A percentile compares a stretch with the other conserved stretches of the same genome.
Conservation (phyloP, 305 asterid genomes). For the Monarda citriodora region DNA sequence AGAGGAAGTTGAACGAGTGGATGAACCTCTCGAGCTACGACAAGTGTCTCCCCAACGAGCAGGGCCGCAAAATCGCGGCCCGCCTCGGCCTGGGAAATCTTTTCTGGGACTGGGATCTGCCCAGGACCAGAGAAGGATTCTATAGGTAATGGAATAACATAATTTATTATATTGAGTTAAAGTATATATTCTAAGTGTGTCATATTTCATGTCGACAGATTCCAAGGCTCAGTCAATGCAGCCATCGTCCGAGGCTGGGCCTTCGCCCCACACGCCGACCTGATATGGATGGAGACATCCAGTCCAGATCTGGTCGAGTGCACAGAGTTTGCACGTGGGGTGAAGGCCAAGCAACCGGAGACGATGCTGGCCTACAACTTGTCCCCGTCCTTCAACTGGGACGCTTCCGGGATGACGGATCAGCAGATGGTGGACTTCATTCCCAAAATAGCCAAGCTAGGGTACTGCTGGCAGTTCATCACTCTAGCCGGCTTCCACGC, state of each 20-base stretch:
- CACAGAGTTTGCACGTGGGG: slow-evolving; percentile 84
- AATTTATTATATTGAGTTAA: neutral
- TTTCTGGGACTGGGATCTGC: slow-evolving; percentile 96
- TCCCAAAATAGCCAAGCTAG: slow-evolving; percentile 79
- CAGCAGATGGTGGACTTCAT: slow-evolving; percentile 90
- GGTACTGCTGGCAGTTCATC: slow-evolving; percentile 98
- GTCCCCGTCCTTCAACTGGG: slow-evolving; percentile 99
- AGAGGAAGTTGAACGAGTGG: slow-evolving; percentile 86
- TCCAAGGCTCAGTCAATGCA: slow-evolving; percentile 83
- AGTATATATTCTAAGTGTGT: neutral
- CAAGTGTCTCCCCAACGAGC: slow-evolving; percentile 74
- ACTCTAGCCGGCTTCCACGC: slow-evolving; percentile 97
- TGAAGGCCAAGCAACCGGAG: slow-evolving; percentile 68
- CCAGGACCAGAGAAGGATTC: slow-evolving; percentile 97
- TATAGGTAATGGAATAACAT: slow-evolving; percentile 31
- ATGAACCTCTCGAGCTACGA: slow-evolving; percentile 59
- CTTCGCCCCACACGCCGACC: slow-evolving; percentile 69
- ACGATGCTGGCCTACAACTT: slow-evolving; percentile 93
- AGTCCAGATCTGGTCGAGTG: slow-evolving; percentile 88
- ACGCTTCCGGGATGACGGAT: slow-evolving; percentile 93
- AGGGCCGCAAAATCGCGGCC: slow-evolving; percentile 65
- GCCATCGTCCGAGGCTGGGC: slow-evolving; percentile 94
- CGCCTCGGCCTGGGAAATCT: slow-evolving; percentile 60
- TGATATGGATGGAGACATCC: slow-evolving; percentile 95
- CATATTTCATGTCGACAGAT: slow-evolving; percentile 18